phyloP scores from a whole-genome alignment of 2,329 filamentous ascomycete genomes.

The Graphilbum sp. region DNA sequence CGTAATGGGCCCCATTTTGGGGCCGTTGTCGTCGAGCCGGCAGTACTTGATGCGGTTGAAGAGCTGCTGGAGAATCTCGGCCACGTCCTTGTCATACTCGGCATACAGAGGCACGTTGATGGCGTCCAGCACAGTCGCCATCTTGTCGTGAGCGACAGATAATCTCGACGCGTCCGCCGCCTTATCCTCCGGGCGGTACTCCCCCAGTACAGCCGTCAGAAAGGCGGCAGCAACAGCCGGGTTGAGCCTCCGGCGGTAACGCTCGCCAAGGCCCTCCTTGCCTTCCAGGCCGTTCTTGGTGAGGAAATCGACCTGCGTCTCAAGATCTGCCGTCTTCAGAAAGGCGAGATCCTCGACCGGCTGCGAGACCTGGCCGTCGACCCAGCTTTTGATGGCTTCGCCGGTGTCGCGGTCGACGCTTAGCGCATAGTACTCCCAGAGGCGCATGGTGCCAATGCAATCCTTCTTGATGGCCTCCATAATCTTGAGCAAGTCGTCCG shows the following conservation, averaged over 20 bases:
- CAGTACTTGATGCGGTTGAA: constrained; percentile 93
- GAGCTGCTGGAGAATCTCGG: constrained; percentile 74
- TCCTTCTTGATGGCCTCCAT: constrained; percentile 74
- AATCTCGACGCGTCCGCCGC: no score
- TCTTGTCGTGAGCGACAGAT: constrained; percentile 35
- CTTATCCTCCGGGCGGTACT: constrained; percentile 36
- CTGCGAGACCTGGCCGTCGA: constrained; percentile 34
- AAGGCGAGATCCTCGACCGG: constrained; percentile 25
- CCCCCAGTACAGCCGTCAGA: constrained; percentile 49
- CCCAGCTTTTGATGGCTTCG: constrained; percentile 57
- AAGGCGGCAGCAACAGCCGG: constrained; percentile 54
- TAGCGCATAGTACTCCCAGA: constrained; percentile 90
- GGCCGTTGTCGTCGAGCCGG: constrained; percentile 80
- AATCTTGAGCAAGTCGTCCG: constrained; percentile 59
- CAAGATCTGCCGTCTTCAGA: constrained; percentile 26
- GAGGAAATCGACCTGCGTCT: constrained; percentile 44
- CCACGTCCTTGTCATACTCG: constrained; percentile 75
- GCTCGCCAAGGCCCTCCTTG: constrained; percentile 59
- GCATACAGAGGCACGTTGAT: constrained; percentile 79
- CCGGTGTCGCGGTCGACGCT: constrained; percentile 60
- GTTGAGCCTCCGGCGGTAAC: constrained; percentile 57
- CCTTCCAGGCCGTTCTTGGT: constrained; percentile 53
- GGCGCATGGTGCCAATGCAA: constrained; percentile 57
- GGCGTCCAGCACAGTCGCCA: constrained; percentile 56
- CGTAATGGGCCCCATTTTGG: constrained; percentile 67